These are phyloP conservation scores for Tephrocybe sp. DNA, from an alignment of 768 basidiomycete species.

Conservation along the genomic window DNA sequence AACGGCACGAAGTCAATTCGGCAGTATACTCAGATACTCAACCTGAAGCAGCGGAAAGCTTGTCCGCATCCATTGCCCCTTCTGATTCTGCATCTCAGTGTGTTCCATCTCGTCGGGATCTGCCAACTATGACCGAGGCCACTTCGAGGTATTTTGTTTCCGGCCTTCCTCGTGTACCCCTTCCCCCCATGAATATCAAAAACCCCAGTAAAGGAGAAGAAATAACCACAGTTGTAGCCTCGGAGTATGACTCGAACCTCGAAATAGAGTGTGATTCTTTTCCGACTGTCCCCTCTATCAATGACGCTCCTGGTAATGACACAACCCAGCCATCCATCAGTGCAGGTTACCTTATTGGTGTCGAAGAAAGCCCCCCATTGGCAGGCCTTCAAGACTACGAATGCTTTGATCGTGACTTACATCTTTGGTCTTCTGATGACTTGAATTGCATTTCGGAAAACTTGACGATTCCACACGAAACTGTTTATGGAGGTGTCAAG, in stretches of 20 bases:
- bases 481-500: background rate
- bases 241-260: background rate
- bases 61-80: conserved; percentile 28
- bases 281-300: background rate
- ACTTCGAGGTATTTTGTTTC: conserved; percentile 13
- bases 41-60: background rate
- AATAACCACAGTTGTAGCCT: background rate
- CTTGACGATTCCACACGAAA: background rate
- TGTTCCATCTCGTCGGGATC: background rate
- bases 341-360: background rate
- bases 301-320: background rate
- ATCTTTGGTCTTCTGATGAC: background rate
- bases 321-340: background rate
- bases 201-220: background rate
- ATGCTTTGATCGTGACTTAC: conserved; percentile 8
- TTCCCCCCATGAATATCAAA: background rate
- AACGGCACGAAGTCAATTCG: background rate
- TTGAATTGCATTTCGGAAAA: background rate
- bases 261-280: background rate
- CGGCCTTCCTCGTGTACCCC: background rate
- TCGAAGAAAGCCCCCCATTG: conserved; percentile 6
- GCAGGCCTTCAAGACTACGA: conserved; percentile 12
- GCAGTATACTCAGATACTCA: background rate
- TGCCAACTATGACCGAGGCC: background rate
- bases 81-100: conserved; percentile 58